Evolutionary conservation across 208 protist species (phyloP).

Genomic region (Strigomonas culicis): DNA sequence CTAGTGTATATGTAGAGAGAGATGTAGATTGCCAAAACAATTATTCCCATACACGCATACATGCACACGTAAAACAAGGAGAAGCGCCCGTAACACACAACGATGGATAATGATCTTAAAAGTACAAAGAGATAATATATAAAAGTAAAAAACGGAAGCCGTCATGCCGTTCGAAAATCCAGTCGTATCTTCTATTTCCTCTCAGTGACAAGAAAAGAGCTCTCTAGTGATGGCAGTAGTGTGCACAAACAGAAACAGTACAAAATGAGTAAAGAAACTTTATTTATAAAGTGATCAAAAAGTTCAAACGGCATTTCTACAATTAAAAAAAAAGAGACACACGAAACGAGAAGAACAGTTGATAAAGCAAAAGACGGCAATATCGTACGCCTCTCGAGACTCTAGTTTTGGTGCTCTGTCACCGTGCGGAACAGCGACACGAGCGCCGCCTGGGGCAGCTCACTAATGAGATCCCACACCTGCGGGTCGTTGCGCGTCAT

Average conservation of each 20-base stretch:
- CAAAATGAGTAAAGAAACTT: constrained; percentile 2
- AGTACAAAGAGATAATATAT: background rate
- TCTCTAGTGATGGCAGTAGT: background rate
- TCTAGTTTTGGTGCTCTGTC: constrained; percentile 49
- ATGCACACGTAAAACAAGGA: no score
- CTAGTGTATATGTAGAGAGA: background rate
- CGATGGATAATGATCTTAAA: no score
- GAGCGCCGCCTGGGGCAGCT: constrained; percentile 72
- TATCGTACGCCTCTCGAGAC: no score
- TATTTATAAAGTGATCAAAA: background rate
- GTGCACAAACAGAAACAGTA: constrained; percentile 6
- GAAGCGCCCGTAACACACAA: no score
- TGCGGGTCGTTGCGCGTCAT: constrained; percentile 74
- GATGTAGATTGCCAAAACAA: background rate
- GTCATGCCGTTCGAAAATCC: no score
- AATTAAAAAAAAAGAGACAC: background rate
- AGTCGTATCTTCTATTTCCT: no score
- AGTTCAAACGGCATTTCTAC: background rate
- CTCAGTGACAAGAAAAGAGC: constrained; percentile 15
- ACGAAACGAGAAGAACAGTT: constrained; percentile 11
- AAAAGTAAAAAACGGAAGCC: no score
- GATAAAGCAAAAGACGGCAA: background rate
- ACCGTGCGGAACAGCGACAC: constrained; percentile 77
- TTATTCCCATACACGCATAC: no score
- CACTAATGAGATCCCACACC: constrained; percentile 81